phyloP scores from a whole-genome alignment of 345 rosid genomes.

The Excoecaria agallocha region DNA sequence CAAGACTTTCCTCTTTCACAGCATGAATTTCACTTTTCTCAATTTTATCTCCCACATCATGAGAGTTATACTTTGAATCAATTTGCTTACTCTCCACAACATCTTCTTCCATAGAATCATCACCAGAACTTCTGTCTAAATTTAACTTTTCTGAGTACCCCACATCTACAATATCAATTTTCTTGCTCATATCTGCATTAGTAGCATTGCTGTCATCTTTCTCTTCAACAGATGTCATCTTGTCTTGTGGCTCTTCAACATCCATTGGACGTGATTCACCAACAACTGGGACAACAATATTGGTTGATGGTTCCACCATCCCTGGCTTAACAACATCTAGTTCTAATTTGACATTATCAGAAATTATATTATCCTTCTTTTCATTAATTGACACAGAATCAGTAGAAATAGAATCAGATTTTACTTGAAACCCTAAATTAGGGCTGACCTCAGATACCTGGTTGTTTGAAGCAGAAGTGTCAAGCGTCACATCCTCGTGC shows the following conservation, averaged over 20 bases:
- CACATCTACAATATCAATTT: constrained; percentile 59
- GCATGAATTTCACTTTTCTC: constrained; percentile 42
- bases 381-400: constrained; percentile 97
- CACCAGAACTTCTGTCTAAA: constrained; percentile 96
- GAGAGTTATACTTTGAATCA: constrained; percentile 58
- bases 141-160: constrained; percentile 84
- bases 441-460: constrained; percentile 99
- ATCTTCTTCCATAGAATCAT: constrained; percentile 95
- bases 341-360: constrained; percentile 97
- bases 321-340: constrained; percentile 80
- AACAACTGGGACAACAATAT: constrained; percentile 48
- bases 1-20: constrained; percentile 45
- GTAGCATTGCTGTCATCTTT: constrained; percentile 60
- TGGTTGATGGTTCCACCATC: constrained; percentile 79
- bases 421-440: constrained; percentile 91
- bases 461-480: constrained; percentile 57
- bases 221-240: constrained; percentile 58
- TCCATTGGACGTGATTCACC: constrained; percentile 89
- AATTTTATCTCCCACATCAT: constrained; percentile 49
- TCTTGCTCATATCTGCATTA: constrained; percentile 63
- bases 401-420: constrained; percentile 97
- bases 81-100: constrained; percentile 70
- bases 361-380: constrained; percentile 93
- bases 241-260: constrained; percentile 76
- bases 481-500: constrained; percentile 46